Evolutionary conservation across 192 early-diverging fungal species (phyloP).

Genomic region (Podila verticillata): DNA sequence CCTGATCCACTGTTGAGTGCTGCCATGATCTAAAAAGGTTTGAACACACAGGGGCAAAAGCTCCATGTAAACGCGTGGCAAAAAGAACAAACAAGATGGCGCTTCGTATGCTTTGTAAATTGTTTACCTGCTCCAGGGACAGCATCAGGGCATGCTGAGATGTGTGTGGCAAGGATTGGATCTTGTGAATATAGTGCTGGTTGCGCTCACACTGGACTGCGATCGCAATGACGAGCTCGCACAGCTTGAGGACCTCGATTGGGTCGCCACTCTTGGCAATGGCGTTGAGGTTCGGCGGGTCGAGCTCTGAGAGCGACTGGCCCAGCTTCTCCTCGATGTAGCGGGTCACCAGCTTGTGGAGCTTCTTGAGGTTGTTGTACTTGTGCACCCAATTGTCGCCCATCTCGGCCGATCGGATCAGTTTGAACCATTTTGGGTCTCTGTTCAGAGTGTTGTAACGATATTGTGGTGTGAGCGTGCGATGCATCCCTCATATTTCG

Average conservation of each 20-base stretch:
- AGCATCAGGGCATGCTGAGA: slow-evolving; percentile 91
- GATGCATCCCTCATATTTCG: too few species aligned
- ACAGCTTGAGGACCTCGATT: slow-evolving; percentile 80
- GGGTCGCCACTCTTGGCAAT: slow-evolving; percentile 85
- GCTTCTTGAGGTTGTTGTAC: slow-evolving; percentile 92
- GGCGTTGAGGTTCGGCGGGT: slow-evolving; percentile 77
- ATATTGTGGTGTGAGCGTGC: too few species aligned
- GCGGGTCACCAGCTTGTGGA: slow-evolving; percentile 82
- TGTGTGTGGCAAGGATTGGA: slow-evolving; percentile 76
- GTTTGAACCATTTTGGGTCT: slow-evolving; percentile 93
- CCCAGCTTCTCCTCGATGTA: slow-evolving; percentile 91
- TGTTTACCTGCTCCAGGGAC: slow-evolving; percentile 82
- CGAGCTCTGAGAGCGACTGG: slow-evolving; percentile 67
- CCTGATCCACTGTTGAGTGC: slow-evolving; percentile 29
- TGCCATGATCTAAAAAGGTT: slow-evolving; percentile 32
- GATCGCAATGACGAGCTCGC: slow-evolving; percentile 81
- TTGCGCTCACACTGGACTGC: slow-evolving; percentile 91
- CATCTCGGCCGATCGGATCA: slow-evolving; percentile 70
- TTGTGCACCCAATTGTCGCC: slow-evolving; percentile 96
- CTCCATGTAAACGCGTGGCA: too few species aligned
- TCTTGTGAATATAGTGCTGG: slow-evolving; percentile 83
- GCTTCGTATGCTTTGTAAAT: too few species aligned
- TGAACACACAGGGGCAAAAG: background rate
- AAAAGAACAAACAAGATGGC: too few species aligned
- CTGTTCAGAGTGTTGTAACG: slow-evolving; percentile 59